Evolutionary conservation across 805 yeast genomes (phyloP).

Genomic region (Starmerella gropengiesseri): DNA sequence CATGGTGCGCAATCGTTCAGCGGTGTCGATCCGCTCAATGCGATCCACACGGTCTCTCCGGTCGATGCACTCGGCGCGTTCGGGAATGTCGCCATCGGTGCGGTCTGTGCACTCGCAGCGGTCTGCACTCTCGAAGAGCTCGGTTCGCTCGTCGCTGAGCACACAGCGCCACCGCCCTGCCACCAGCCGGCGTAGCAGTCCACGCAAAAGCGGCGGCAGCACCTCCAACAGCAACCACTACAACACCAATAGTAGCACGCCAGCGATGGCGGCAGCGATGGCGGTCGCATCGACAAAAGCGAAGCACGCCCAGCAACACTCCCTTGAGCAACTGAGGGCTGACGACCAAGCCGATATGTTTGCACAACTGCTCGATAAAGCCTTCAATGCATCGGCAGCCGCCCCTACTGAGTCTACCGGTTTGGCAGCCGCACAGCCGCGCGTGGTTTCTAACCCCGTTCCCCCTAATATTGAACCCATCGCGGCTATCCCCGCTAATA

Average conservation of each 20-base stretch:
- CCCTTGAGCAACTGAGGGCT: background rate
- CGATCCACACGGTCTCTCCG: slow-evolving; percentile 14
- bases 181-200: background rate
- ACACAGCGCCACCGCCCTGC: slow-evolving; percentile 6
- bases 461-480: background rate
- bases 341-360: slow-evolving; percentile 21
- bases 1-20: slow-evolving; percentile 16
- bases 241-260: too few species aligned
- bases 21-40: slow-evolving; percentile 14
- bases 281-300: background rate
- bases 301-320: background rate
- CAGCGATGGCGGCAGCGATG: too few species aligned
- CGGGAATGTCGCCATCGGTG: slow-evolving; percentile 15
- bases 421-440: background rate
- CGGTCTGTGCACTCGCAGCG: slow-evolving; percentile 16
- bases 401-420: background rate
- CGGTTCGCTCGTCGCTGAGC: slow-evolving; percentile 14
- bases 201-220: slow-evolving; percentile 6
- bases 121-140: slow-evolving; percentile 9
- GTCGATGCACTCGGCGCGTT: slow-evolving; percentile 21
- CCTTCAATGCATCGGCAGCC: slow-evolving; percentile 20
- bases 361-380: slow-evolving; percentile 29
- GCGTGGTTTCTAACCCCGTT: background rate
- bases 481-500: slow-evolving; percentile 3
- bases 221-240: too few species aligned